A percentile compares a stretch with the other conserved stretches of the same genome.
Evolutionary conservation across 2,329 filamentous ascomycete genomes (phyloP).

Genomic region (Ophiocordyceps polyrhachis-furcata): DNA sequence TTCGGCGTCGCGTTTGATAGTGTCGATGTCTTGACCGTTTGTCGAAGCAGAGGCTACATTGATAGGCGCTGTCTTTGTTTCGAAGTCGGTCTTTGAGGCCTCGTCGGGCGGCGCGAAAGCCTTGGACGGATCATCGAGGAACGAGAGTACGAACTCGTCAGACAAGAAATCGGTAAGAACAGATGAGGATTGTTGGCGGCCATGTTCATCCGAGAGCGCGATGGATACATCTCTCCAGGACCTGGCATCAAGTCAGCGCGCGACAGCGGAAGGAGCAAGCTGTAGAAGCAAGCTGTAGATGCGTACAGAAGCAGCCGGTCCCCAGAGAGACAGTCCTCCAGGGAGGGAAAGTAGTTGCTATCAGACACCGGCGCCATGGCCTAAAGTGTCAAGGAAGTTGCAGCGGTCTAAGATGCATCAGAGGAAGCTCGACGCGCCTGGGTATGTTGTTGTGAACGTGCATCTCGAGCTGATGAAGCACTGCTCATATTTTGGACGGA

Average conservation of each 20-base stretch:
- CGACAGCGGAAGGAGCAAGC: slow-evolving; percentile 3
- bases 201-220: slow-evolving; percentile 36
- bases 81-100: slow-evolving; percentile 52
- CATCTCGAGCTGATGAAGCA: neutral
- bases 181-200: slow-evolving; percentile 30
- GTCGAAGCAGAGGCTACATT: slow-evolving; percentile 53
- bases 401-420: slow-evolving; percentile 20
- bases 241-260: slow-evolving; percentile 18
- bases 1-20: slow-evolving; percentile 66
- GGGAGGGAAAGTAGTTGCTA: slow-evolving; percentile 60
- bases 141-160: slow-evolving; percentile 46
- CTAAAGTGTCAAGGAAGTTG: slow-evolving; percentile 29
- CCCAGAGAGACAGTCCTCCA: slow-evolving; percentile 71
- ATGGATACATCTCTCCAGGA: slow-evolving; percentile 43
- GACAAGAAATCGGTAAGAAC: slow-evolving; percentile 50
- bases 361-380: slow-evolving; percentile 55
- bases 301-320: slow-evolving; percentile 58
- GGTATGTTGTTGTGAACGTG: slow-evolving; percentile 5
- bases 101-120: slow-evolving; percentile 46
- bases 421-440: neutral
- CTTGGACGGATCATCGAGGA: slow-evolving; percentile 49
- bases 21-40: slow-evolving; percentile 51
- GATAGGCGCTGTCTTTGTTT: slow-evolving; percentile 73
- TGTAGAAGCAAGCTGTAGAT: slow-evolving; percentile 17
- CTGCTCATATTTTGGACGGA: slow-evolving; percentile 10